A percentile compares a stretch with the other conserved stretches of the same genome.
phyloP scores from a whole-genome alignment of 2,329 filamentous ascomycete genomes.

The Botrytis fragariae region DNA sequence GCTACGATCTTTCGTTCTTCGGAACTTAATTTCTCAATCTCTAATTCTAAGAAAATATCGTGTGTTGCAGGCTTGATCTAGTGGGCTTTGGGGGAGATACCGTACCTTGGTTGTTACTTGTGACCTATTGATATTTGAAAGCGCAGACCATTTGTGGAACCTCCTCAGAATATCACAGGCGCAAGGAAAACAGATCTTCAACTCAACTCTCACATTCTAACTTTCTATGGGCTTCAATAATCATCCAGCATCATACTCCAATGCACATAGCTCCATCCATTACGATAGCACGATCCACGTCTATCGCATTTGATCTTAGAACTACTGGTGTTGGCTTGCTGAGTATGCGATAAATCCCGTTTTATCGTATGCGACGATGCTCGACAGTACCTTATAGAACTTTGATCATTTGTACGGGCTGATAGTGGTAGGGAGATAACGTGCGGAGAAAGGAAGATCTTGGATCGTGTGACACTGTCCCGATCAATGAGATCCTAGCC shows the following conservation, averaged over 20 bases:
- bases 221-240: conserved; percentile 7
- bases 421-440: conserved; percentile 6
- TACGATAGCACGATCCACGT: conserved; percentile 11
- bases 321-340: conserved; percentile 10
- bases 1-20: conserved; percentile 5
- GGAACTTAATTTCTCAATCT: conserved; percentile 9
- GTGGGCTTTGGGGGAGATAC: neutral
- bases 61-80: conserved; percentile 2
- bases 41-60: neutral
- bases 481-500: neutral
- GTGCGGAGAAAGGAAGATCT: conserved; percentile 6
- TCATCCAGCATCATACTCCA: neutral
- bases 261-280: conserved; percentile 7
- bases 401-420: conserved; percentile 17
- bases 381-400: conserved; percentile 2
- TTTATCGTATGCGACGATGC: conserved; percentile 12
- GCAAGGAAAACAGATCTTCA: conserved; percentile 12
- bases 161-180: neutral
- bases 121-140: neutral
- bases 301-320: conserved; percentile 11
- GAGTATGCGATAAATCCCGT: neutral
- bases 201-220: neutral
- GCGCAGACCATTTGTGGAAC: neutral
- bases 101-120: conserved; percentile 10
- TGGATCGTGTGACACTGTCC: neutral